Evolutionary conservation across 2,329 filamentous ascomycete genomes (phyloP).

Genomic region (Alternaria angustiovoidea): DNA sequence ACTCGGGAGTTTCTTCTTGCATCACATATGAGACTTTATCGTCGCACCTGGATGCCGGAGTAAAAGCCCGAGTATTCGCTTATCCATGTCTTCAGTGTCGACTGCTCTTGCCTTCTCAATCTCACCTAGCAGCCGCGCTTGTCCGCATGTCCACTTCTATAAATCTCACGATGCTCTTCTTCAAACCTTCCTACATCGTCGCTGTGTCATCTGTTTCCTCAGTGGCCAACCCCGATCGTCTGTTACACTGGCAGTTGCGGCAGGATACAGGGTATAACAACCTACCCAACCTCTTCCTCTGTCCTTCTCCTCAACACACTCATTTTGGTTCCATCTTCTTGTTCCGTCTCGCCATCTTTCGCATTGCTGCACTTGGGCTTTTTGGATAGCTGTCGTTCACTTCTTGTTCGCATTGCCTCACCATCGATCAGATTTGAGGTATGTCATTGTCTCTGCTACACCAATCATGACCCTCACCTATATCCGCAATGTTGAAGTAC

Average conservation of each 20-base stretch:
- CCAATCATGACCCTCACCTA: not conserved
- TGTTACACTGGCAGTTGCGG: slow-evolving; percentile 30
- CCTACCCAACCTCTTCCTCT: slow-evolving; percentile 11
- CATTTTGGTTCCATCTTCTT: slow-evolving; percentile 51
- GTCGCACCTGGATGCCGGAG: not conserved
- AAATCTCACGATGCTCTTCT: slow-evolving; percentile 14
- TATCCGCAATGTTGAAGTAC: not conserved
- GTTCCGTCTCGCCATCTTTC: slow-evolving; percentile 45
- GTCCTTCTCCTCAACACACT: slow-evolving; percentile 41
- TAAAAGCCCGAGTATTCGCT: not conserved
- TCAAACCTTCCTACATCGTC: slow-evolving; percentile 18
- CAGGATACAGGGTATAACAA: slow-evolving; percentile 36
- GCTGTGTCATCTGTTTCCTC: slow-evolving; percentile 23
- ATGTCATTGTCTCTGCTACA: slow-evolving; percentile 16
- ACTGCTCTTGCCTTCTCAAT: slow-evolving; percentile 8
- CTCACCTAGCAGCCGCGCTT: slow-evolving; percentile 11
- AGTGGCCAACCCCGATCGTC: not conserved
- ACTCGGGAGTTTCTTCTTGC: not conserved
- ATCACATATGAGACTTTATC: not conserved
- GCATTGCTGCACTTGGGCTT: slow-evolving; percentile 48
- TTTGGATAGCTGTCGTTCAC: slow-evolving; percentile 51
- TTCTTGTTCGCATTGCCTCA: slow-evolving; percentile 40
- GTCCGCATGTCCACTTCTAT: slow-evolving; percentile 14
- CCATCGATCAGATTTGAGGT: slow-evolving; percentile 45
- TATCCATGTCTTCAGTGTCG: not conserved